Conservation (phyloP, 78 protist genomes). For the Emiliania huxleyi region DNA sequence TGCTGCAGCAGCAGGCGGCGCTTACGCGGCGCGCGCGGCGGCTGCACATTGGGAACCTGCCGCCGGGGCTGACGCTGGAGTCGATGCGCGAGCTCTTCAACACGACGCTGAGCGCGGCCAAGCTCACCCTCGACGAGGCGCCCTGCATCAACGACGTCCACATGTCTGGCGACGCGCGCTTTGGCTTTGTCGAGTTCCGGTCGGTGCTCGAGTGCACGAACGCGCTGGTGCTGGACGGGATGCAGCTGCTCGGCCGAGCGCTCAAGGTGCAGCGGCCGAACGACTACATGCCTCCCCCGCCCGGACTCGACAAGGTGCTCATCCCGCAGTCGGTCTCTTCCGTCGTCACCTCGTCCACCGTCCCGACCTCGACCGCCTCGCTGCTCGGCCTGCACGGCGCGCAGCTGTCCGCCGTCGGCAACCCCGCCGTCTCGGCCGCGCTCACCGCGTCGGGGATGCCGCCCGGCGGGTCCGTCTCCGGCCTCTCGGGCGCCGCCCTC, state of each 20-base stretch:
- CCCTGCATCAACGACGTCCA: neutral
- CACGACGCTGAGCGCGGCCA: neutral
- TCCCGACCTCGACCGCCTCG: neutral
- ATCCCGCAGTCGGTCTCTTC: neutral
- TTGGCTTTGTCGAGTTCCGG: neutral
- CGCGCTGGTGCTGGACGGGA: neutral
- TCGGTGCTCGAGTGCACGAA: neutral
- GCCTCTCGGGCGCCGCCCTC: neutral
- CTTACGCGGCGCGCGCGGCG: neutral
- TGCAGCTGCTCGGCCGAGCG: neutral
- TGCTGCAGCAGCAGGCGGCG: neutral
- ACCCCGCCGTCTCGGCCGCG: neutral
- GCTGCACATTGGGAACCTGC: constrained; percentile 1
- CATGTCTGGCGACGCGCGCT: neutral
- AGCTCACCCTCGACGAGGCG: neutral
- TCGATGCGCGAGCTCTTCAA: neutral
- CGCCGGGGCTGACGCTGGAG: neutral
- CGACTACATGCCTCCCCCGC: neutral
- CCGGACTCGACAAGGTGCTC: neutral
- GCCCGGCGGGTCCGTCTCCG: neutral
- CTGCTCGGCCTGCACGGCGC: neutral
- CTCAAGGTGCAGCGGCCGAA: neutral
- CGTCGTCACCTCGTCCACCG: neutral
- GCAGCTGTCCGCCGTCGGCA: neutral
- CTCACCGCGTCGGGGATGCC: neutral